Percentiles rank a stretch among this genome's conserved stretches.
Conservation (phyloP, 2,329 filamentous ascomycete genomes). For the Fusarium begoniae region DNA sequence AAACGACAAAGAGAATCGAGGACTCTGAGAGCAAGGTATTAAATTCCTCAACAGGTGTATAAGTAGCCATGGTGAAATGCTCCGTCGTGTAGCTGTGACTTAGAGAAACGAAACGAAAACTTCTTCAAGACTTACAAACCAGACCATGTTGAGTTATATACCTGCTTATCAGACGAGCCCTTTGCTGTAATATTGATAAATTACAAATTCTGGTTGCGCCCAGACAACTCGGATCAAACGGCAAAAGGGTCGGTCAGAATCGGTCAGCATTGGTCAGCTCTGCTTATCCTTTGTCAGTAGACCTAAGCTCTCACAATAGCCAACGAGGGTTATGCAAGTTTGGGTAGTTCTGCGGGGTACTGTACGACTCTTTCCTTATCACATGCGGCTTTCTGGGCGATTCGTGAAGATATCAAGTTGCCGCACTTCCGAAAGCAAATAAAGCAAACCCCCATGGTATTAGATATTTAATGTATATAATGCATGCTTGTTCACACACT, state of each 20-base stretch:
- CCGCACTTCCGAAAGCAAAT: neutral
- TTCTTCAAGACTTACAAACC: accelerated
- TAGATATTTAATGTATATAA: neutral
- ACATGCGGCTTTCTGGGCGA: no score
- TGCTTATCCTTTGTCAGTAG: neutral
- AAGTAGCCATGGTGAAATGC: neutral
- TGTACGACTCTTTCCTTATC: no score
- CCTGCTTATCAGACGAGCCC: neutral
- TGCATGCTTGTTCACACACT: neutral
- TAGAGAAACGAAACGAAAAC: neutral
- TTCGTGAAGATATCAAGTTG: no score
- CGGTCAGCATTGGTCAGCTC: neutral
- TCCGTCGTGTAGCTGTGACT: neutral
- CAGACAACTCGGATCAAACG: neutral
- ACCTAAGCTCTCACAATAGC: no score
- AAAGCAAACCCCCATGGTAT: no score
- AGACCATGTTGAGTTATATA: neutral
- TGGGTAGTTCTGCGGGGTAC: no score
- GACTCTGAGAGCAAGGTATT: neutral
- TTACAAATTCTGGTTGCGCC: neutral
- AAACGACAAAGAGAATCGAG: neutral
- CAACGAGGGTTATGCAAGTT: neutral
- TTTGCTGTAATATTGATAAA: neutral
- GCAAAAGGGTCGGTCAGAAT: neutral
- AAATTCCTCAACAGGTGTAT: neutral